Conservation (phyloP, 176 grass and related monocot species). For the Aegilops tauschii region DNA sequence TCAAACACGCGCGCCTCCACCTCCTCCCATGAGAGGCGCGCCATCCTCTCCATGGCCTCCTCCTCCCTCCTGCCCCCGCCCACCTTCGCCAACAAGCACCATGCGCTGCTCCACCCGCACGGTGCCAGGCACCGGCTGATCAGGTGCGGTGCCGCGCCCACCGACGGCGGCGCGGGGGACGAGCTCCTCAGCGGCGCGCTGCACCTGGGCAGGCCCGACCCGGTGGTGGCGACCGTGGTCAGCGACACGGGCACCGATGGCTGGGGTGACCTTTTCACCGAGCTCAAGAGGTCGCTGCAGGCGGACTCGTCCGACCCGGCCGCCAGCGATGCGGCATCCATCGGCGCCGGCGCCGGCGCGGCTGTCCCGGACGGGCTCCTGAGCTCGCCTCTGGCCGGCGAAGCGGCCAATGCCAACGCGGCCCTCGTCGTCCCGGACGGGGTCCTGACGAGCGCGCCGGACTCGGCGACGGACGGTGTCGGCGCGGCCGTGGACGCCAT, state of each 20-base stretch:
- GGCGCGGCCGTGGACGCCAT: neutral
- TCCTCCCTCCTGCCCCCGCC: conserved; percentile 33
- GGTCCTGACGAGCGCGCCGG: neutral
- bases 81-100: conserved; percentile 29
- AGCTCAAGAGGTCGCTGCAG: conserved; percentile 36
- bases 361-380: conserved; percentile 1
- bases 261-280: conserved; percentile 13
- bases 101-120: neutral
- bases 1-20: conserved; percentile 1
- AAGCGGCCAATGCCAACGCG: neutral
- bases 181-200: conserved; percentile 26
- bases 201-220: neutral
- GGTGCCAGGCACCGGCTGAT: neutral
- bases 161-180: neutral
- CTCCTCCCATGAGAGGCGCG: conserved; percentile 25
- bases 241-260: neutral
- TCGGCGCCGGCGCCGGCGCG: neutral
- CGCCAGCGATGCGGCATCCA: neutral
- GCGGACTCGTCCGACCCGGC: neutral
- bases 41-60: conserved; percentile 47
- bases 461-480: neutral
- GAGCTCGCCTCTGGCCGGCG: neutral
- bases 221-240: neutral
- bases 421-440: neutral
- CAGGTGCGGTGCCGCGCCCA: conserved; percentile 8